These are phyloP conservation scores for Ciborinia camelliae DNA, from an alignment of 2,329 filamentous ascomycete species.

Conservation along the genomic window DNA sequence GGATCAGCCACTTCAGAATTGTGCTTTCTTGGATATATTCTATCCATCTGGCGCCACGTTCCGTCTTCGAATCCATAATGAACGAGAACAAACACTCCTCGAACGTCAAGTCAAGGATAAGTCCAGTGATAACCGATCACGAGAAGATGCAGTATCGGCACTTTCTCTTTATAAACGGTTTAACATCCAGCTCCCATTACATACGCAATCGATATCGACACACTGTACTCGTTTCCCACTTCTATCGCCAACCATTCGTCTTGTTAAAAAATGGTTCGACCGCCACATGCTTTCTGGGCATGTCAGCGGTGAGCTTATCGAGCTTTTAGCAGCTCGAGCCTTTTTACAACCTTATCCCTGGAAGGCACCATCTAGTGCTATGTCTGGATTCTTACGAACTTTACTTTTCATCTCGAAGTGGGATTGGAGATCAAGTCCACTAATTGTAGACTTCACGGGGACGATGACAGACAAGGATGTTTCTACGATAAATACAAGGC, in stretches of 20 bases:
- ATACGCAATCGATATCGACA: conserved; percentile 77
- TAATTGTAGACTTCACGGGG: conserved; percentile 73
- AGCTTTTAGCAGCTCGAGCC: conserved; percentile 72
- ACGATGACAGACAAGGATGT: conserved; percentile 61
- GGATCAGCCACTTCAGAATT: conserved; percentile 65
- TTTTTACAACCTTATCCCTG: conserved; percentile 84
- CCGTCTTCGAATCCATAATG: conserved; percentile 82
- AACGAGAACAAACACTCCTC: conserved; percentile 77
- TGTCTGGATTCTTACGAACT: conserved; percentile 77
- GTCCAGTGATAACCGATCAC: conserved; percentile 58
- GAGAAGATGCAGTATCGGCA: conserved; percentile 66
- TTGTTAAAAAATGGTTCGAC: conserved; percentile 87
- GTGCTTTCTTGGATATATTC: conserved; percentile 76
- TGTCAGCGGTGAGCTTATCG: conserved; percentile 75
- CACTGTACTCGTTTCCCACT: conserved; percentile 77
- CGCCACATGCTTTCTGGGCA: conserved; percentile 76
- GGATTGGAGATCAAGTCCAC: conserved; percentile 84
- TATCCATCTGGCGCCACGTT: conserved; percentile 72
- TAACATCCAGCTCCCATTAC: conserved; percentile 69
- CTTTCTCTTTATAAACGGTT: conserved; percentile 68
- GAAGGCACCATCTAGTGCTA: conserved; percentile 69
- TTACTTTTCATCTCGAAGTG: conserved; percentile 77
- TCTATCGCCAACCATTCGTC: conserved; percentile 76
- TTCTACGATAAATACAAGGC: conserved; percentile 62
- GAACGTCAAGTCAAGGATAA: conserved; percentile 77